phyloP scores from a whole-genome alignment of 768 basidiomycete species.

The Clathrus columnatus region DNA sequence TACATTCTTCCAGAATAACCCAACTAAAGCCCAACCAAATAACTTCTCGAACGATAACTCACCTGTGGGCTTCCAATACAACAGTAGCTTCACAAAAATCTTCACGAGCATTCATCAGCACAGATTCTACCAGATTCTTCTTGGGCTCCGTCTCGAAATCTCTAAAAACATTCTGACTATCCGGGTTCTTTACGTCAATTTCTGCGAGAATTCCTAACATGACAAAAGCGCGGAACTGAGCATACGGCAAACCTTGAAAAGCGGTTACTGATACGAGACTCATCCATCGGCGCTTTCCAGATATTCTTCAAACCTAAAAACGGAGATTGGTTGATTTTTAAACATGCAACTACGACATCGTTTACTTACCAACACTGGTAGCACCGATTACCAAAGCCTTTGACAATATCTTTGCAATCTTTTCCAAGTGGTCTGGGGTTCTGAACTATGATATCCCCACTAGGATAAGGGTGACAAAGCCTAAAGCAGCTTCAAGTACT shows the following conservation, averaged over 20 bases:
- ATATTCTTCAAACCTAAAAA: conserved; percentile 65
- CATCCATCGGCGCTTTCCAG: conserved; percentile 93
- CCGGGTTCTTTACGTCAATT: conserved; percentile 65
- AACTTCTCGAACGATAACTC: conserved; percentile 2
- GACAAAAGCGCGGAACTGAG: conserved; percentile 83
- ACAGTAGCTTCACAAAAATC: neutral
- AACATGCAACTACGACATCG: neutral
- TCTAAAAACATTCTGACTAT: conserved; percentile 48
- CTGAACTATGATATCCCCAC: conserved; percentile 58
- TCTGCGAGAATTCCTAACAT: conserved; percentile 69
- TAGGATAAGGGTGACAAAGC: conserved; percentile 50
- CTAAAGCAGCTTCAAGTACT: conserved; percentile 67
- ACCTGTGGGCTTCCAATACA: neutral
- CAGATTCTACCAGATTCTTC: neutral
- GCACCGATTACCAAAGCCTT: conserved; percentile 56
- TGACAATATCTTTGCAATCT: conserved; percentile 52
- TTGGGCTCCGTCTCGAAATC: conserved; percentile 12
- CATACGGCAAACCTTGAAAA: conserved; percentile 79
- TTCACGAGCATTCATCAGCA: conserved; percentile 1
- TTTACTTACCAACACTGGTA: conserved; percentile 50
- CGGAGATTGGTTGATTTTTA: conserved; percentile 12
- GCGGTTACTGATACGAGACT: conserved; percentile 77
- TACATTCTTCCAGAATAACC: neutral
- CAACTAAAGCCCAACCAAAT: conserved; percentile 4
- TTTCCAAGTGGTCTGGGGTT: conserved; percentile 54